Evolutionary conservation across 169 alveolate species (phyloP), one percentile per base, ranked within the genome.

Genomic region (Eimeria falciformis): DNA sequence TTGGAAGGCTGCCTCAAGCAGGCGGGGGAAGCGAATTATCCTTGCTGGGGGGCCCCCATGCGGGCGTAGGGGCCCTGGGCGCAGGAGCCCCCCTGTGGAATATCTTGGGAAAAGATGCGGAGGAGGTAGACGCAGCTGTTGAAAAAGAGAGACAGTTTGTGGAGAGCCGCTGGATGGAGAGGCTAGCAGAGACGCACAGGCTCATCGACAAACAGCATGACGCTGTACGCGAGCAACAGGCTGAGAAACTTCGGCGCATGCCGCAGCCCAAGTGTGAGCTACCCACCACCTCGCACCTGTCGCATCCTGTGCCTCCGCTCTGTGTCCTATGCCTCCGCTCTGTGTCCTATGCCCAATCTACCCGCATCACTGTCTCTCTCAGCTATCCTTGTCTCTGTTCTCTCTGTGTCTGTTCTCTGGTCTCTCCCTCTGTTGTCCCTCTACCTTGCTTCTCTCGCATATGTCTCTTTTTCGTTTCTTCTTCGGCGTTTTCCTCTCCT

Each of bases 51-150:
- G 43, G 46, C 65, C 66, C 85, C 37, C n/a, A 12, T 3, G 85
- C 65, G 0, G 85, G 85, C 37, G 66, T 75, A 43, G 85, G 66
- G 29, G 85, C 85, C 66, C 85, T 75, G 33, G 85, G 85, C 18
- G 5, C 40, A 65, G 85, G 85, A 37, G 85, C 46, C 85, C 85
- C 85, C 66, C 33, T 75, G 0, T 43, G 66, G 66, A 50, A 75
- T 0, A 21, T 46, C 3, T 43, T 75, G 29, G 85, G 85, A 11
- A 12, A 1, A 5, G 43, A 45, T 11, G 21, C 11, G 12, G 85
- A 12, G 1, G 85, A 58, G 3, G 85, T 46, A 21, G 45, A 43
- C 6, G 66, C 85, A 18, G 85, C 85, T 23, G 65, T 50, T 18
- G 85, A 43, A 12, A 43, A 18, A 29, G 85, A 75, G 43, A 75